Percentiles rank a stretch among this genome's conserved stretches.
Conservation (phyloP, 768 basidiomycete species). For the Lactarius sp. region DNA sequence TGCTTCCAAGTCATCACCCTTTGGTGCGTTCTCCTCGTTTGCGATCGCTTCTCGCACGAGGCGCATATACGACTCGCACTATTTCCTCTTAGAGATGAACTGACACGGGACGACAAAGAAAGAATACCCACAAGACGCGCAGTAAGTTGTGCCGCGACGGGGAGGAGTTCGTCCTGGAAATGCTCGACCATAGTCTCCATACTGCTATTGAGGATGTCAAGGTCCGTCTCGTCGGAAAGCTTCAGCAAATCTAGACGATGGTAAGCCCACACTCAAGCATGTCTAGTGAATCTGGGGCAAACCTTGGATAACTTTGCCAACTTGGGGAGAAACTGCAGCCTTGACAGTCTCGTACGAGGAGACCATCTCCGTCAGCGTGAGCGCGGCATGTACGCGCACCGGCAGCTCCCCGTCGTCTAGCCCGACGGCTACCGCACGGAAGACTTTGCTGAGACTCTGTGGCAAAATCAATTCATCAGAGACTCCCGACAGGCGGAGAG, state of each 20-base stretch:
- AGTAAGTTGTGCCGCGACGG: slow-evolving; percentile 78
- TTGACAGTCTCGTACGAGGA: slow-evolving; percentile 60
- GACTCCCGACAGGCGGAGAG: not conserved
- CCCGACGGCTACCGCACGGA: slow-evolving; percentile 57
- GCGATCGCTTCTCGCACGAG: slow-evolving; percentile 62
- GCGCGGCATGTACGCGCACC: slow-evolving; percentile 76
- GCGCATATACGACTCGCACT: slow-evolving; percentile 83
- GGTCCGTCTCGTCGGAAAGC: slow-evolving; percentile 85
- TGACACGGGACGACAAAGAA: slow-evolving; percentile 2
- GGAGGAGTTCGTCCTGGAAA: slow-evolving; percentile 79
- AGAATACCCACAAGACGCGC: slow-evolving; percentile 57
- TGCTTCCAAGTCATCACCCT: slow-evolving; percentile 52
- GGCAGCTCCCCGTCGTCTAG: slow-evolving; percentile 78
- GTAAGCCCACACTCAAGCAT: not conserved
- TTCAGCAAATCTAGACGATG: slow-evolving; percentile 66
- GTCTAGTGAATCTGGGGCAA: not conserved
- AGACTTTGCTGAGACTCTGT: slow-evolving; percentile 60
- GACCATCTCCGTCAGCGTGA: slow-evolving; percentile 77
- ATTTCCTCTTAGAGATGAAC: not conserved
- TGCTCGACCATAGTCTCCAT: slow-evolving; percentile 86
- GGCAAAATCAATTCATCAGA: not conserved
- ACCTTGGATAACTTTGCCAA: slow-evolving; percentile 88
- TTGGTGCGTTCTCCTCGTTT: slow-evolving; percentile 44
- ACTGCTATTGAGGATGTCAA: slow-evolving; percentile 75
- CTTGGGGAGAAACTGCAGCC: slow-evolving; percentile 62